Conservation (phyloP, 1,284 basidiomycete genomes). For the Crepidotus sp. region DNA sequence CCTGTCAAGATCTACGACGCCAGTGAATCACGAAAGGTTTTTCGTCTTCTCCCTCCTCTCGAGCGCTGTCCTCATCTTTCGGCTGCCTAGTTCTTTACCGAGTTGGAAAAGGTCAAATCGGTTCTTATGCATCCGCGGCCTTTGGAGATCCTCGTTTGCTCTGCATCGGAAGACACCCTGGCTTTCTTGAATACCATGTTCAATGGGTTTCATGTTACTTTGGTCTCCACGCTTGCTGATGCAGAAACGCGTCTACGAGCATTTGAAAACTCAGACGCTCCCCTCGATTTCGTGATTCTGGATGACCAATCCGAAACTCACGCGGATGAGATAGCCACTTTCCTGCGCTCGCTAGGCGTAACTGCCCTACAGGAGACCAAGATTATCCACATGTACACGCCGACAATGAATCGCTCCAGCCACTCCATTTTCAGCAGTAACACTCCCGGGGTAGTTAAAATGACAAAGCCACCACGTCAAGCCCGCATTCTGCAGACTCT, state of each 20-base stretch:
- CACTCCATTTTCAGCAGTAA: constrained; percentile 40
- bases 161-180: constrained; percentile 47
- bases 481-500: constrained; percentile 53
- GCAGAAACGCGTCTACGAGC: constrained; percentile 34
- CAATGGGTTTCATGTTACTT: constrained; percentile 40
- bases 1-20: constrained; percentile 50
- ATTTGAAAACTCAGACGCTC: constrained; percentile 25
- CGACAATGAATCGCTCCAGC: constrained; percentile 44
- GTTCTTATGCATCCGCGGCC: constrained; percentile 38
- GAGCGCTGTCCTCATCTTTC: neutral
- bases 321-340: constrained; percentile 43
- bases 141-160: constrained; percentile 46
- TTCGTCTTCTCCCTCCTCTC: neutral
- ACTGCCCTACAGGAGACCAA: constrained; percentile 43
- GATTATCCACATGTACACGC: constrained; percentile 62
- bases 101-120: constrained; percentile 38
- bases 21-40: constrained; percentile 46
- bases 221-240: constrained; percentile 37
- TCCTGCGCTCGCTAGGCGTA: constrained; percentile 33
- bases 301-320: constrained; percentile 55
- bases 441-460: constrained; percentile 50
- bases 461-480: constrained; percentile 62
- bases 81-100: constrained; percentile 28
- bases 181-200: constrained; percentile 50
- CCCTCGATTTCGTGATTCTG: constrained; percentile 55